phyloP scores from a whole-genome alignment of 306 rosid species.

The Inga laurina region DNA sequence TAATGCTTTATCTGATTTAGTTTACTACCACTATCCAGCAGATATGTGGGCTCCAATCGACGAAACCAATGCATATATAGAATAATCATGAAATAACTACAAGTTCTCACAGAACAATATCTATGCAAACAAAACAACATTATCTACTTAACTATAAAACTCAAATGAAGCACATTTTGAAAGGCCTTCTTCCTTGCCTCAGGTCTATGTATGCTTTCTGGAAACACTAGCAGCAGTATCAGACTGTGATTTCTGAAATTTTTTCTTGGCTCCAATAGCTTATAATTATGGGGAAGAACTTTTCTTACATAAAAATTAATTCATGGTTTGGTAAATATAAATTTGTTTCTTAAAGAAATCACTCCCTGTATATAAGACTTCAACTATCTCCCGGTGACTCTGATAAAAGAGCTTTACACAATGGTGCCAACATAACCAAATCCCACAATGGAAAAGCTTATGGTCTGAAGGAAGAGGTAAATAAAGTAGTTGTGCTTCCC shows the following conservation, averaged over 20 bases:
- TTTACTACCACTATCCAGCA: neutral
- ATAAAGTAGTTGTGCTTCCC: slow-evolving; percentile 92
- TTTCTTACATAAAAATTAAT: slow-evolving; percentile 34
- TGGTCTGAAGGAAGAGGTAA: slow-evolving; percentile 93
- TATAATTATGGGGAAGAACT: slow-evolving; percentile 38
- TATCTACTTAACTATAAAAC: slow-evolving; percentile 48
- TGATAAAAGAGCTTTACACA: slow-evolving; percentile 54
- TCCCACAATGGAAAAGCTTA: slow-evolving; percentile 80
- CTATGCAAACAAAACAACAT: slow-evolving; percentile 50
- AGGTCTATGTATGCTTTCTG: slow-evolving; percentile 40
- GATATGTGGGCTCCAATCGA: slow-evolving; percentile 20
- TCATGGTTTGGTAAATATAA: slow-evolving; percentile 40
- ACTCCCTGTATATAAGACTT: slow-evolving; percentile 32
- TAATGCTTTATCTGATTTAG: neutral
- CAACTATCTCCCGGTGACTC: neutral
- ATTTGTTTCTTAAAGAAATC: slow-evolving; percentile 40
- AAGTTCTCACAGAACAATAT: slow-evolving; percentile 60
- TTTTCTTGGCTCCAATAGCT: slow-evolving; percentile 26
- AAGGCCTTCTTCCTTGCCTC: slow-evolving; percentile 41
- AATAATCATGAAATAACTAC: slow-evolving; percentile 43
- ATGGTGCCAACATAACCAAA: slow-evolving; percentile 96
- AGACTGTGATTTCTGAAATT: slow-evolving; percentile 35
- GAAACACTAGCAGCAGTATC: slow-evolving; percentile 19
- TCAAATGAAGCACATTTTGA: slow-evolving; percentile 39
- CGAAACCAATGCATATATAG: slow-evolving; percentile 39